Evolutionary conservation across 345 rosid genomes (phyloP).

Genomic region (Corchorus olitorius): DNA sequence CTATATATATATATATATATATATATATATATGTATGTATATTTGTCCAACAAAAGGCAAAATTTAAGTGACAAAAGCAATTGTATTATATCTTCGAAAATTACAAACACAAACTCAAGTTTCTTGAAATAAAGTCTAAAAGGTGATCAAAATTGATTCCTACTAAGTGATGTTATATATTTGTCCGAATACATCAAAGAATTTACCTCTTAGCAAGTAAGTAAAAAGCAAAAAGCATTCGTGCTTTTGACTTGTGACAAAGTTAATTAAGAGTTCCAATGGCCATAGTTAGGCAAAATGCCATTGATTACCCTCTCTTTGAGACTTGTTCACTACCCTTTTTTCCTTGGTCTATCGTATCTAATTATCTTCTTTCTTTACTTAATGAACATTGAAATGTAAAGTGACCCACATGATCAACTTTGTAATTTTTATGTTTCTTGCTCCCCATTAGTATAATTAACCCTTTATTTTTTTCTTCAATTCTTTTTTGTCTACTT

Average conservation of each 20-base stretch:
- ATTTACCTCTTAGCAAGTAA: not conserved
- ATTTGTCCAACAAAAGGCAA: not conserved
- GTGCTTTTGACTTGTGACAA: not conserved
- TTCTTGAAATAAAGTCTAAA: not conserved
- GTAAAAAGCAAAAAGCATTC: not conserved
- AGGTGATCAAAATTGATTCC: not conserved
- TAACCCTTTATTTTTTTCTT: not conserved
- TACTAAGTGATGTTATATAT: not conserved
- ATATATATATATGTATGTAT: not conserved
- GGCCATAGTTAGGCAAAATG: not conserved
- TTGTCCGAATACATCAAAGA: not conserved
- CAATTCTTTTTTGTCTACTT: not conserved
- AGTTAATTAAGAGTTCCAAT: not conserved
- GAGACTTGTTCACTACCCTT: not conserved
- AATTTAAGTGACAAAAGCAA: not conserved
- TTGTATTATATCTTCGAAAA: not conserved
- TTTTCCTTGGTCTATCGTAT: not conserved
- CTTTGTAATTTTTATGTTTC: not conserved
- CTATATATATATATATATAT: too few species aligned
- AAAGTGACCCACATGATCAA: constrained; percentile 1
- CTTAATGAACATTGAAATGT: not conserved
- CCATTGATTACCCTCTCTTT: not conserved
- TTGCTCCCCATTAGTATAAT: too few species aligned
- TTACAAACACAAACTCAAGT: not conserved
- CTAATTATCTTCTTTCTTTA: not conserved